Percentiles rank a stretch among this genome's conserved stretches.
Conservation (phyloP, 768 basidiomycete species). For the Lactifluus piperatus region DNA sequence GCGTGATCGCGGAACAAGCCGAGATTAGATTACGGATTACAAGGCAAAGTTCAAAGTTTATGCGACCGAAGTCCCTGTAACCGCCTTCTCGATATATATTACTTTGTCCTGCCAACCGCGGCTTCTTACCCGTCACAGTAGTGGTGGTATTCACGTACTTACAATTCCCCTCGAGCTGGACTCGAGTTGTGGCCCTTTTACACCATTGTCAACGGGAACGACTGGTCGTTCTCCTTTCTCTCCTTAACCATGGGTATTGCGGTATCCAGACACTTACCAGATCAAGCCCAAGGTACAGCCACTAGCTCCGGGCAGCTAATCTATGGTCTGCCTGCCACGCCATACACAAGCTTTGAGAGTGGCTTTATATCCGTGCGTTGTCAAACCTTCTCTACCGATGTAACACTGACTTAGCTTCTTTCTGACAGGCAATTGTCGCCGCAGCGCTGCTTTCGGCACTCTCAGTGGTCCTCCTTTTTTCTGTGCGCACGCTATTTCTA, state of each 20-base stretch:
- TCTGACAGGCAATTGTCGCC: constrained; percentile 22
- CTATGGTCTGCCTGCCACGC: not conserved
- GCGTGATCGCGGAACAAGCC: no score
- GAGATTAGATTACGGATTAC: no score
- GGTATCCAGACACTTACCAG: not conserved
- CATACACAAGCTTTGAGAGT: not conserved
- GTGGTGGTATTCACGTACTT: no score
- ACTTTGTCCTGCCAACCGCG: not conserved
- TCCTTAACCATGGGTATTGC: not conserved
- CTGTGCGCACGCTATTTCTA: constrained; percentile 12
- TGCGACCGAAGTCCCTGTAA: no score
- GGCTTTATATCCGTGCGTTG: constrained; percentile 11
- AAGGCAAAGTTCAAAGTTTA: no score
- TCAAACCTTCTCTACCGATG: not conserved
- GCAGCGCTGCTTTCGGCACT: constrained; percentile 25
- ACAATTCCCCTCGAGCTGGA: not conserved
- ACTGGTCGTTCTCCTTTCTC: not conserved
- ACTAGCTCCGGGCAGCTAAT: not conserved
- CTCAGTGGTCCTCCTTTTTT: constrained; percentile 22
- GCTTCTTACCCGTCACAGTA: not conserved
- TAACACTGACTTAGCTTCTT: not conserved
- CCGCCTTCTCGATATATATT: not conserved
- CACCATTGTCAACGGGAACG: not conserved
- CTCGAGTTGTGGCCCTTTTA: not conserved
- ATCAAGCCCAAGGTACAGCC: not conserved